Base-by-base conservation (phyloP, 169 alveolate genomes). In the Pseudocohnilembus persalinus region DNA sequence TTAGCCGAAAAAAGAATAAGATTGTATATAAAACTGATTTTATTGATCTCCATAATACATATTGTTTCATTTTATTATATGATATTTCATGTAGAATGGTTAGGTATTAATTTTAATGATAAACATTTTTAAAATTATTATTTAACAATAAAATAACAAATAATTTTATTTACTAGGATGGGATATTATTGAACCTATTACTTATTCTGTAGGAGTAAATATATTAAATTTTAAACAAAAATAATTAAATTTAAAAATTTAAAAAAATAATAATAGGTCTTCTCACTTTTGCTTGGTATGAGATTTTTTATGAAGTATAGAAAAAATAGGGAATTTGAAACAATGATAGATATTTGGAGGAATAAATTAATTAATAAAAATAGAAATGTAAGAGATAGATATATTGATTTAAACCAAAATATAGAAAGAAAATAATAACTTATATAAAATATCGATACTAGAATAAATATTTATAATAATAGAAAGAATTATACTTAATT, bases 171-270 rank as follows among this genome's bases (percentile, higher is more conserved):
- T 29, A 26, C 11, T 29, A 77, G 84, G 84, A n/a, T 79, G 84
- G 84, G 84, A 79, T 79, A 79, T 79, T 4, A 79, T 79, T 20
- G 84, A 79, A 79, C 84, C 84, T 79, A 79, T 79, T 63, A 79
- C 84, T 30, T 79, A 79, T 29, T 34, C 84, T n/a, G 84, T 79
- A 25, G 74, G 76, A 4, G 68, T 49, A 49, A 49, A 49, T 4
- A 11, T 49, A 11, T 11, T 49, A 11, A 11, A 11, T 49, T 49
- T 11, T 49, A 11, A 49, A 49, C 4, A 49, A 49, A 49, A 4
- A 20, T 11, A 11, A 49, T 49, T 49, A 20, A 49, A 49, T 49
- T 49, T 11, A 20, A 4, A 11, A 49, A 49, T 11, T 11, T 49
- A 11, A 11, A 49, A 49, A 11, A 11, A 11, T 49, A 4, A 49